Evolutionary conservation across 2,329 filamentous ascomycete species (phyloP), one percentile per base, ranked within the genome.

Genomic region (Epichloe coenophiala): DNA sequence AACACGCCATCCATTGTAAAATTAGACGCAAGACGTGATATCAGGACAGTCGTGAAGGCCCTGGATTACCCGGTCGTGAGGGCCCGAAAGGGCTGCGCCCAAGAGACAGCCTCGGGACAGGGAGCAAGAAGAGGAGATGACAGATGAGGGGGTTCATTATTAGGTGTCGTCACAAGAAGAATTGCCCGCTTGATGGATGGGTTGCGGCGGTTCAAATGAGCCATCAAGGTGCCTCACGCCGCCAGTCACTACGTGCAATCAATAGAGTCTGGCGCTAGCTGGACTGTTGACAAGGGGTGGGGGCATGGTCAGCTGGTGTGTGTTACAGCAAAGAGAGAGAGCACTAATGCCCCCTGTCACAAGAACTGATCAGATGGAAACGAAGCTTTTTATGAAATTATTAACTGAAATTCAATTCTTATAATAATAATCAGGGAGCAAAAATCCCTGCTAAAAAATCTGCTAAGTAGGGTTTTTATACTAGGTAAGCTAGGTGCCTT

Each of bases 141-240:
- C 12, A 17, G 15, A 39, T 11, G 36, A 44, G 46, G 19, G 5
- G 35, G 19, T 41, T 41, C 21, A 7, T 15, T 2, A 27, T 15
- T 2, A 27, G 36, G 23, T 15, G 49, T 38, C 15, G 36, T 43
- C 49, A 47, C 40, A 13, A 27, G 17, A 43, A 51, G 19, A 19
- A 12, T 13, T 11, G 37, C 27, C 31, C 23, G 8, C 17, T 35
- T 39, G 39, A 23, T 23, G 42, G n/a, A 43, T 38, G 47, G 47
- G 43, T 21, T 42, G 35, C 37, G 11, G 42, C 38, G 12, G 11
- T 48, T 27, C 27, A 27, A 23, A n/a, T 45, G 46, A 40, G 48
- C 62, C 59, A 64, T 64, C 62, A 65, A 63, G 62, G 62, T 63
- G 53, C 53, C 45, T 38, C 35, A 27, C 19, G 23, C 27, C 13